Evolutionary conservation across 2,329 filamentous ascomycete genomes (phyloP), one percentile per base, ranked within the genome.

Genomic region (Colletotrichum agaves): DNA sequence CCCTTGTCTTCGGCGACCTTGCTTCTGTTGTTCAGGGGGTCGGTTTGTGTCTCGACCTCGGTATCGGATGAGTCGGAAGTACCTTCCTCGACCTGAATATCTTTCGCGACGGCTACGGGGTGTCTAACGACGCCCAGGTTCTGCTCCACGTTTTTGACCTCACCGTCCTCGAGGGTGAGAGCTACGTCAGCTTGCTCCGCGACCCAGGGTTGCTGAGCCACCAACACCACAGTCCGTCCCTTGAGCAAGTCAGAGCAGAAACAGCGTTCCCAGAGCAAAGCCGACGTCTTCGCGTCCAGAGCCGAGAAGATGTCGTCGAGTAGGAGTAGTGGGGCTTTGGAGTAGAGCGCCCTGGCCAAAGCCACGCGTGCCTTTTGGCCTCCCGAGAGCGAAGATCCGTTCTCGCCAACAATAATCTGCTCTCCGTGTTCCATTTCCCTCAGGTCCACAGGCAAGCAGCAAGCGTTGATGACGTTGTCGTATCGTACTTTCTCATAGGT

Each of bases 301-400:
- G 87, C 87, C 1, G 87, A 86, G 70, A 89, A 87, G 3, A 88
- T 81, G 65, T 89, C 87, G 69, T 89, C 87, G 1, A 89, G 81
- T 0, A 89, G 77, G 21, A 89, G 76, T 2, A 88, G 78, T 2
- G 84, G 79, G 0, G 87, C 82, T 61, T 83, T 84, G 1, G 86
- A 88, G 73, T 89, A 89, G 1, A 89, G 73, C 6, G 86, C 84
- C 63, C 87, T 80, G 1, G 87, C 87, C 37, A 89, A 74, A 12
- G 86, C 85, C 39, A 88, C 84, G 5, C 86, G 81, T 33, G 85
- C 85, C 70, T 86, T 86, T 69, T 88, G 86, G 0, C 86, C 86
- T 21, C 86, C 86, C 0, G 85, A 87, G 8, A 88, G 75, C 3
- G 85, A 85, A 5, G 85, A 82, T 0, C 85, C 86, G 60, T 84